Conservation (phyloP, 2,329 filamentous ascomycete species). For the Colletotrichum spaethianum region DNA sequence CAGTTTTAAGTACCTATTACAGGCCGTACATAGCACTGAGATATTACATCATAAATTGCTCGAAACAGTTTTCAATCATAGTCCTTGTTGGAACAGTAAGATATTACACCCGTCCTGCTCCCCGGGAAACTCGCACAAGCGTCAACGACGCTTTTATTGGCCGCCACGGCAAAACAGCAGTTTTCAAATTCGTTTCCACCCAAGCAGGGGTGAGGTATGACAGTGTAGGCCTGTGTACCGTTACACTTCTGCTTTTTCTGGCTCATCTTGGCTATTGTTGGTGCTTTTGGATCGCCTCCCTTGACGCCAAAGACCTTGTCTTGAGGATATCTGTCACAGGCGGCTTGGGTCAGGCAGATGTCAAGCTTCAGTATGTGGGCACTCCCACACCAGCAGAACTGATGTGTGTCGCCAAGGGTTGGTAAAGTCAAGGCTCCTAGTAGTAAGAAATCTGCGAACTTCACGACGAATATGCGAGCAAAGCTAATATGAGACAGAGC, state of each 20-base stretch:
- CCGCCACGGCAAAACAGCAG: background rate
- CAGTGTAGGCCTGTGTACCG: constrained; percentile 2
- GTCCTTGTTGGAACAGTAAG: background rate
- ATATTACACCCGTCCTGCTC: background rate
- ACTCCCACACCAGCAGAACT: constrained; percentile 27
- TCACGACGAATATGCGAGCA: background rate
- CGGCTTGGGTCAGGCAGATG: constrained; percentile 13
- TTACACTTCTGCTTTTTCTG: background rate
- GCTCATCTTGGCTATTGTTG: constrained; percentile 24
- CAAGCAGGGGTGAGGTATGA: constrained; percentile 20
- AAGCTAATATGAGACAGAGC: background rate
- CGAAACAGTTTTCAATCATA: background rate
- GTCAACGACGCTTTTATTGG: background rate
- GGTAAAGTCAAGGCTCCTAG: background rate
- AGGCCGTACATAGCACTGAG: too few relatives aligned
- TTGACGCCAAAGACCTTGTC: constrained; percentile 21
- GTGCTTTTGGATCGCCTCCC: background rate
- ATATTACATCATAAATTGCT: background rate
- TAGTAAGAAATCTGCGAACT: background rate
- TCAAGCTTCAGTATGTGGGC: background rate
- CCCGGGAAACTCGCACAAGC: background rate
- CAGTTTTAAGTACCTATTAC: background rate
- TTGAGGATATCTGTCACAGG: constrained; percentile 4
- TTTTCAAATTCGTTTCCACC: constrained; percentile 20
- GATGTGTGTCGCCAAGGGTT: constrained; percentile 17